Conservation (phyloP, 768 basidiomycete genomes). For the Daedaleopsis sinensis region DNA sequence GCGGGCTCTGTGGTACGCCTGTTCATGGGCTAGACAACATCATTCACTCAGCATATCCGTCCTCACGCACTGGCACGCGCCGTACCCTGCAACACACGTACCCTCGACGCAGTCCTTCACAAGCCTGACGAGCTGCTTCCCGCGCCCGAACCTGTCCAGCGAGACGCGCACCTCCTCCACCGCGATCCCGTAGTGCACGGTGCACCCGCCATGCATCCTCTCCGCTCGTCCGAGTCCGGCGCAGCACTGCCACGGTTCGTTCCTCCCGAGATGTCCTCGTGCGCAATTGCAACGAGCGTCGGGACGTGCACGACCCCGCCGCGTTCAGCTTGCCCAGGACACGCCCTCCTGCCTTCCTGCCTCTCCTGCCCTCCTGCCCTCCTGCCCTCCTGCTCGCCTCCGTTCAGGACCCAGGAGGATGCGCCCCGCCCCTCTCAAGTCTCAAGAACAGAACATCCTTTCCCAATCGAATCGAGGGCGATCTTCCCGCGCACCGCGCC, state of each 20-base stretch:
- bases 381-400: not conserved
- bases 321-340: not conserved
- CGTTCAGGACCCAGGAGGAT: too few species aligned
- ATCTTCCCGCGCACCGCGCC: conserved; percentile 8
- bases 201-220: not conserved
- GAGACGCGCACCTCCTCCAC: not conserved
- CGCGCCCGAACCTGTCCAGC: not conserved
- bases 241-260: not conserved
- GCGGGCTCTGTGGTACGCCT: not conserved
- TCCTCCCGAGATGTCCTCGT: not conserved
- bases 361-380: not conserved
- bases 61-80: not conserved
- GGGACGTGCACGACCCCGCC: not conserved
- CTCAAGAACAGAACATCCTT: too few species aligned
- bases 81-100: not conserved
- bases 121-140: not conserved
- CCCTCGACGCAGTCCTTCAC: not conserved
- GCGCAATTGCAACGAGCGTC: too few species aligned
- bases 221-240: not conserved
- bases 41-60: too few species aligned
- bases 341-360: too few species aligned
- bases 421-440: not conserved
- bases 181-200: not conserved
- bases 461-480: conserved; percentile 14
- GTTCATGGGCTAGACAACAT: not conserved